Base-by-base conservation (phyloP, 2,329 filamentous ascomycete genomes). In the Triangularia verruculosa region DNA sequence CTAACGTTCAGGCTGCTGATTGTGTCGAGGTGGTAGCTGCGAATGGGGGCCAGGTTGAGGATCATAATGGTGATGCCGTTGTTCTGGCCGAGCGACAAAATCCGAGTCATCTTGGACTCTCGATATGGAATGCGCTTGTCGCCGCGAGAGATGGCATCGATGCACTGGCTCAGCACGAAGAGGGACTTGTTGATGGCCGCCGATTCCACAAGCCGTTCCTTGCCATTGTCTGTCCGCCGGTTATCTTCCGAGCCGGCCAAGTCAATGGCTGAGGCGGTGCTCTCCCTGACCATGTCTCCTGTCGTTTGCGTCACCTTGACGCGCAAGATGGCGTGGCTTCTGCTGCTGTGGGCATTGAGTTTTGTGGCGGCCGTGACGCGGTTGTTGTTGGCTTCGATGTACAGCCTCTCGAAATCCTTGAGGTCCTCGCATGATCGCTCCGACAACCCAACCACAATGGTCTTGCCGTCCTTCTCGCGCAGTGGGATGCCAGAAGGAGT, bases 151-250 rank as follows among this genome's bases (percentile, higher is more conserved):
- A 98, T 98, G 62, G 94, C 94, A 74, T 98, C 94, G 60, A 98
- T 94, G 71, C 94, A 98, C 75, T 97, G 93, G 52, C 92, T 94
- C 57, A 98, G 80, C 17, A 97, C 93, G 72, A 98, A 98, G 6
- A 98, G 82, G 67, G 92, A 96, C 79, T 97, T 98, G 83, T 98
- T 98, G 81, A 98, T 98, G 72, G 92, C 94, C 0, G 94, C 93
- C 43, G 93, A 97, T 77, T 98, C 94, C n/a, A 97, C 86, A 74
- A 98, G 82, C 25, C 94, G 85, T 75, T 97, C 93, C 75, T 93
- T 95, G 71, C 89, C 92, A 75, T 98, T 98, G 59, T 97, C 94
- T 0, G 94, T 98, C 57, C 94, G 84, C 57, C 94, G 86, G 75
- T 98, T 98, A 76, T 98, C 94, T 77, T 98, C 95, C 1, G 93